Percentiles rank a stretch among this genome's conserved stretches.
Conservation (phyloP, 805 yeast species). For the Schizosaccharomyces osmophilus region DNA sequence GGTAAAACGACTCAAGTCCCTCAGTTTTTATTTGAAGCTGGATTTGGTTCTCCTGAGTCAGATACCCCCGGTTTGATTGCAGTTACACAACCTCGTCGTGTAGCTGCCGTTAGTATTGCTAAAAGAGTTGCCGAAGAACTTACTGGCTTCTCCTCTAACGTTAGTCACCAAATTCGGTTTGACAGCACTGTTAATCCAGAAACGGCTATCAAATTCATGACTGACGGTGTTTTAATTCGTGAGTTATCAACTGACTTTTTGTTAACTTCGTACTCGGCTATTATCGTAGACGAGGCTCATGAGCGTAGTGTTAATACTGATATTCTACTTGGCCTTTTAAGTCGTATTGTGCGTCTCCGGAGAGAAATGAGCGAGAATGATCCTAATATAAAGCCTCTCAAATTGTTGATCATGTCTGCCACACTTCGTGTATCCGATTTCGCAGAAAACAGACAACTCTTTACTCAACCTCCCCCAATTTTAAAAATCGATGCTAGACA, state of each 20-base stretch:
- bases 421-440: conserved; percentile 84
- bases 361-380: conserved; percentile 10
- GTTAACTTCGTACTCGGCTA: conserved; percentile 56
- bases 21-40: conserved; percentile 79
- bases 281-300: conserved; percentile 92
- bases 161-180: conserved; percentile 63
- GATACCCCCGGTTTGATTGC: conserved; percentile 86
- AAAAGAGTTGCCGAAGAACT: conserved; percentile 52
- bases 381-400: conserved; percentile 33
- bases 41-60: conserved; percentile 42
- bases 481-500: conserved; percentile 80
- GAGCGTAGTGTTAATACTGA: conserved; percentile 92
- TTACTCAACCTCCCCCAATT: conserved; percentile 57
- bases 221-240: conserved; percentile 78
- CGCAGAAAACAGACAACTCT: conserved; percentile 51
- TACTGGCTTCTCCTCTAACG: conserved; percentile 33
- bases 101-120: conserved; percentile 83
- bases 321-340: conserved; percentile 78
- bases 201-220: conserved; percentile 69
- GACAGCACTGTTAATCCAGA: conserved; percentile 39
- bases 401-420: conserved; percentile 87
- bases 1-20: conserved; percentile 98
- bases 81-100: conserved; percentile 84
- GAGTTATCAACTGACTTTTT: conserved; percentile 81
- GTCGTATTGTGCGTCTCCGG: conserved; percentile 61